phyloP scores from a whole-genome alignment of 495 filamentous ascomycete species.

The Pseudotulostoma volvatum region DNA sequence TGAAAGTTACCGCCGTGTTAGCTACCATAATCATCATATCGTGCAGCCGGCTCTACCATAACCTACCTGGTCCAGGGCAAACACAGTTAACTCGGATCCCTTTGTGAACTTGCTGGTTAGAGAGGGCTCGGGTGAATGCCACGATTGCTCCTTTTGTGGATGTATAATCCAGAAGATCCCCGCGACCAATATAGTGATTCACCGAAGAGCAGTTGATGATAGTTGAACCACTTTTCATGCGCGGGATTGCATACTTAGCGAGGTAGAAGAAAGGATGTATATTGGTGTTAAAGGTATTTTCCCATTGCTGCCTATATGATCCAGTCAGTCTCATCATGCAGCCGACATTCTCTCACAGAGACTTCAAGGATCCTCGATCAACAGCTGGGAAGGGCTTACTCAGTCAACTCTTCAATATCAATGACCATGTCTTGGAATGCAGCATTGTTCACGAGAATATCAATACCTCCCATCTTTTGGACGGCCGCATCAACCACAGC shows the following conservation, averaged over 20 bases:
- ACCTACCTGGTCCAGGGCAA: conserved; percentile 52
- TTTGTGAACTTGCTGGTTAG: conserved; percentile 53
- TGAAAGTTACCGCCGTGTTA: too few relatives aligned
- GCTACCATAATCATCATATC: too few relatives aligned
- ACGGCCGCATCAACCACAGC: conserved; percentile 50
- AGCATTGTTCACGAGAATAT: conserved; percentile 72
- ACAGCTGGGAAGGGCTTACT: conserved; percentile 32
- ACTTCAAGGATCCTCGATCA: neutral
- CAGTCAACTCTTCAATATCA: conserved; percentile 55
- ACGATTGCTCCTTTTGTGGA: conserved; percentile 72
- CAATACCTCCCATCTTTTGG: conserved; percentile 46
- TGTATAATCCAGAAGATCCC: conserved; percentile 75
- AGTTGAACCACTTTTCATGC: conserved; percentile 57
- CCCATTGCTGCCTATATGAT: conserved; percentile 51
- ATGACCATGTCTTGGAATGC: conserved; percentile 58
- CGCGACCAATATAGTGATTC: conserved; percentile 69
- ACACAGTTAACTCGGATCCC: conserved; percentile 73
- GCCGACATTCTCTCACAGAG: too few relatives aligned
- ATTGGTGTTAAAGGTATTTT: conserved; percentile 57
- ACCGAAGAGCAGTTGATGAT: conserved; percentile 77
- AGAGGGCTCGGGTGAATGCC: conserved; percentile 62
- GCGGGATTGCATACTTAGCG: conserved; percentile 59
- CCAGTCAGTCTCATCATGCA: conserved; percentile 4
- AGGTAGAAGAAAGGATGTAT: conserved; percentile 63
- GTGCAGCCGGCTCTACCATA: too few relatives aligned